Conservation (phyloP, 2,329 filamentous ascomycete species). For the Zasmidium citrigriseum region DNA sequence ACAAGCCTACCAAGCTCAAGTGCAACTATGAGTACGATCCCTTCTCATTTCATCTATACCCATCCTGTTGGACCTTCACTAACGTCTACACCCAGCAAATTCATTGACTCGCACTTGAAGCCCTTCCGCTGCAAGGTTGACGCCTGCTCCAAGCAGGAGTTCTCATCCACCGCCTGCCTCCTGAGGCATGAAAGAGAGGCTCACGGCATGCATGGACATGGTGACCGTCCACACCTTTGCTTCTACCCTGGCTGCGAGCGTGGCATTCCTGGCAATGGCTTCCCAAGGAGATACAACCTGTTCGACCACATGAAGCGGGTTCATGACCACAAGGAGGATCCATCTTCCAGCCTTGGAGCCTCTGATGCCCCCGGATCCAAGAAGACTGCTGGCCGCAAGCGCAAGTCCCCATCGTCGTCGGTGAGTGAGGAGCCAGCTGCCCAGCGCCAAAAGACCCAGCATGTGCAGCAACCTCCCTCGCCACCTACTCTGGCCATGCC, state of each 20-base stretch:
- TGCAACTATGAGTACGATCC: slow-evolving; percentile 93
- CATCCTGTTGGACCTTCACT: slow-evolving; percentile 14
- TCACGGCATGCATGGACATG: slow-evolving; percentile 92
- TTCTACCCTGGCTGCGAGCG: slow-evolving; percentile 85
- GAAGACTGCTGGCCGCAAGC: slow-evolving; percentile 29
- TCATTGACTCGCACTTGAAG: slow-evolving; percentile 93
- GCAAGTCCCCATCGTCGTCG: slow-evolving; percentile 28
- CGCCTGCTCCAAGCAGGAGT: slow-evolving; percentile 80
- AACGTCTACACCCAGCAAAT: slow-evolving; percentile 68
- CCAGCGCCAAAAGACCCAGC: slow-evolving; percentile 16
- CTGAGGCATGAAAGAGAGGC: slow-evolving; percentile 94
- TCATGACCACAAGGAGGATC: slow-evolving; percentile 60
- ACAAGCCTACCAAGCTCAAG: slow-evolving; percentile 94
- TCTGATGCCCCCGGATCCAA: slow-evolving; percentile 13
- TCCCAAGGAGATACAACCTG: slow-evolving; percentile 93
- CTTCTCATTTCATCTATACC: slow-evolving; percentile 1
- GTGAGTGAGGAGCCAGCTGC: slow-evolving; percentile 23
- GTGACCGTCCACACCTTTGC: slow-evolving; percentile 89
- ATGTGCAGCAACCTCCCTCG: slow-evolving; percentile 10
- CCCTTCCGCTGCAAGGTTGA: slow-evolving; percentile 91
- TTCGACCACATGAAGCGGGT: slow-evolving; percentile 97
- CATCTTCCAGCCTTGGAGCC: slow-evolving; percentile 6
- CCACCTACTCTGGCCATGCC: slow-evolving; percentile 12
- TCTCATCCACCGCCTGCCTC: slow-evolving; percentile 92
- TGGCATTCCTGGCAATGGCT: slow-evolving; percentile 78